Evolutionary conservation across 352 stramenopile species (phyloP), one percentile per base, ranked within the genome.

Genomic region (Pelagophyceae sp.): DNA sequence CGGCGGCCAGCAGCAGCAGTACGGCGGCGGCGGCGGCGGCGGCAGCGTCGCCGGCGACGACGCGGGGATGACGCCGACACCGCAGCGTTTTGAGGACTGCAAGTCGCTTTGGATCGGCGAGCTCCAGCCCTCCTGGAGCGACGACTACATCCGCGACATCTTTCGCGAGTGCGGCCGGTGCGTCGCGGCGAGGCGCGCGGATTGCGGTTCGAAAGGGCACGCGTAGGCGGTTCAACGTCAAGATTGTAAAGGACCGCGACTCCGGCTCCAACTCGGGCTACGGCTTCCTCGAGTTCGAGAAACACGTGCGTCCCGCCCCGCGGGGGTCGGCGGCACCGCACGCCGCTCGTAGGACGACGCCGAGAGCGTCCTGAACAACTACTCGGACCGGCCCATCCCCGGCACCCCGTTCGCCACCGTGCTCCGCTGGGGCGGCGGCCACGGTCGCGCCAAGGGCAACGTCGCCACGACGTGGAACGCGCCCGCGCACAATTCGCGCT

Each of bases 251-350:
- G 45, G 91, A 96, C 80, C 94, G 93, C 76, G 83, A 90, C 58
- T 94, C 91, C 80, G 90, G 90, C 1, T 92, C 93, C 58, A 87
- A 90, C 5, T 85, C 90, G 6, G 91, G 91, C 6, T 96, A 96
- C 82, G 90, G 91, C 19, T 96, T 96, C 80, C 81, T 96, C 19
- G 91, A 96, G 81, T 96, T 96, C 79, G 81, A 85, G 65, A 89
- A 88, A 29, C 86, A 91, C 77, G 86, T 80, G 31, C n/a, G n/a
- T n/a, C n/a, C n/a, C n/a, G n/a, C n/a, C n/a, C n/a, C n/a, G n/a
- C n/a, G n/a, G n/a, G n/a, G n/a, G n/a, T n/a, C n/a, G n/a, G n/a
- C n/a, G n/a, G n/a, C n/a, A n/a, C n/a, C n/a, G n/a, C n/a, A n/a
- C n/a, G n/a, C n/a, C n/a, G n/a, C n/a, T n/a, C n/a, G n/a, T n/a